phyloP scores from a whole-genome alignment of 2,329 filamentous ascomycete species.

The Aspergillus terreus region DNA sequence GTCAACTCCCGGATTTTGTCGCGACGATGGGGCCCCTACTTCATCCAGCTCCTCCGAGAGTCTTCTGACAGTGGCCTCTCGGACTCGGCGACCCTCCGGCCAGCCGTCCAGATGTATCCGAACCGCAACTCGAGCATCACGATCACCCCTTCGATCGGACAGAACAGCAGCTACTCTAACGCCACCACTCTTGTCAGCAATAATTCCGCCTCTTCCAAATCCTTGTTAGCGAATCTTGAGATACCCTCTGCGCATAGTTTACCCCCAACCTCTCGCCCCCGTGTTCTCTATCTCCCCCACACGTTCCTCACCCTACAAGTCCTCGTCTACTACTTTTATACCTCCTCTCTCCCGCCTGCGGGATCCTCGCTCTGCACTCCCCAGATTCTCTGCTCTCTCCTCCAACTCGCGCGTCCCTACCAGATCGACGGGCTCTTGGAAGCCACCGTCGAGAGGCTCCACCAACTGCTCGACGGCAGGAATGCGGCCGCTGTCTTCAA shows the following conservation, averaged over 20 bases:
- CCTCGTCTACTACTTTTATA: slow-evolving; percentile 89
- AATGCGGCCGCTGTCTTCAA: slow-evolving; percentile 98
- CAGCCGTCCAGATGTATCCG: slow-evolving; percentile 54
- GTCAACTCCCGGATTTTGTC: slow-evolving; percentile 88
- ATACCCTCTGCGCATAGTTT: slow-evolving; percentile 52
- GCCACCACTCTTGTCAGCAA: slow-evolving; percentile 39
- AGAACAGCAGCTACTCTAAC: slow-evolving; percentile 40
- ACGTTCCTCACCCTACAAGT: slow-evolving; percentile 86
- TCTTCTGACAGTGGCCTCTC: slow-evolving; percentile 66
- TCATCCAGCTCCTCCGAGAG: slow-evolving; percentile 85
- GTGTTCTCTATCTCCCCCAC: slow-evolving; percentile 89
- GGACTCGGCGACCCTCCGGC: slow-evolving; percentile 72
- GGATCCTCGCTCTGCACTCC: slow-evolving; percentile 81
- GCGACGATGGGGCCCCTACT: slow-evolving; percentile 90
- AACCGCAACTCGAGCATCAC: slow-evolving; percentile 78
- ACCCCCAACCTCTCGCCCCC: slow-evolving; percentile 63
- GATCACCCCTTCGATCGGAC: slow-evolving; percentile 62
- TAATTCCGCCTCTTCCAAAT: slow-evolving; percentile 26
- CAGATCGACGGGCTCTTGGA: slow-evolving; percentile 89
- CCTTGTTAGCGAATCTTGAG: slow-evolving; percentile 43
- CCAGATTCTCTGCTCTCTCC: slow-evolving; percentile 89
- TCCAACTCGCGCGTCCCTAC: slow-evolving; percentile 91
- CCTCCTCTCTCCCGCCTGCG: slow-evolving; percentile 75
- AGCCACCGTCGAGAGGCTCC: slow-evolving; percentile 85
- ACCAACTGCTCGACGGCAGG: slow-evolving; percentile 82